A percentile compares a stretch with the other conserved stretches of the same genome.
Evolutionary conservation across 23 red algal genomes (phyloP).

Genomic region (Gracilaria gracilis): DNA sequence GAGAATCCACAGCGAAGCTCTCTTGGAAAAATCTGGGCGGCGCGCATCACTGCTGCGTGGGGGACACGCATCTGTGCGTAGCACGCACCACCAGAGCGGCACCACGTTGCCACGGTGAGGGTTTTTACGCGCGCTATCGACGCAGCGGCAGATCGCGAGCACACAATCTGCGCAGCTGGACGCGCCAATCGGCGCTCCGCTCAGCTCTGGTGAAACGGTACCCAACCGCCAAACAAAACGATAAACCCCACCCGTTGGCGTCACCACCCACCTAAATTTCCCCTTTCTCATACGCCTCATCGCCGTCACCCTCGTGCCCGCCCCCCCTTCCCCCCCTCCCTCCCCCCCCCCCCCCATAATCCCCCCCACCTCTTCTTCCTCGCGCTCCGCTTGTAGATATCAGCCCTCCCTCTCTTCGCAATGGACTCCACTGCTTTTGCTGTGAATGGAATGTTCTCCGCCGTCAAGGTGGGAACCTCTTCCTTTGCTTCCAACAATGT

Average conservation of each 20-base stretch:
- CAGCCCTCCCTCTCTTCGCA: neutral
- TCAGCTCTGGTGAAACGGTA: no score
- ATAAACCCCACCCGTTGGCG: no score
- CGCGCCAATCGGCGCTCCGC: neutral
- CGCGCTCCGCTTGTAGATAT: neutral
- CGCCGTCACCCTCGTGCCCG: no score
- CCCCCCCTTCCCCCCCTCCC: neutral
- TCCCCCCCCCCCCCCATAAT: neutral
- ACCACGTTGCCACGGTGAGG: neutral
- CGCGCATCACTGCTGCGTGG: no score
- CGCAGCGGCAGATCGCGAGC: constrained; percentile 13
- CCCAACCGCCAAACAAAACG: no score
- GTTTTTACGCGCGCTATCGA: neutral
- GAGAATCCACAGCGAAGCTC: no score
- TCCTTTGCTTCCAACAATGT: constrained; percentile 55
- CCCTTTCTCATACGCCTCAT: no score
- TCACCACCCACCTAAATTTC: no score
- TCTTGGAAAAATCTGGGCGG: no score
- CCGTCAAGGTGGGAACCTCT: constrained; percentile 75
- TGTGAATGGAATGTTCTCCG: constrained; percentile 57
- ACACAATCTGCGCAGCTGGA: constrained; percentile 5
- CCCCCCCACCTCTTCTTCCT: neutral
- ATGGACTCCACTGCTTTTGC: constrained; percentile 74
- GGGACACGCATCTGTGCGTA: neutral
- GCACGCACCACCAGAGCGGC: neutral